Evolutionary conservation across 495 filamentous ascomycete genomes (phyloP), one percentile per base, ranked within the genome.

Genomic region (Talaromyces ruber): DNA sequence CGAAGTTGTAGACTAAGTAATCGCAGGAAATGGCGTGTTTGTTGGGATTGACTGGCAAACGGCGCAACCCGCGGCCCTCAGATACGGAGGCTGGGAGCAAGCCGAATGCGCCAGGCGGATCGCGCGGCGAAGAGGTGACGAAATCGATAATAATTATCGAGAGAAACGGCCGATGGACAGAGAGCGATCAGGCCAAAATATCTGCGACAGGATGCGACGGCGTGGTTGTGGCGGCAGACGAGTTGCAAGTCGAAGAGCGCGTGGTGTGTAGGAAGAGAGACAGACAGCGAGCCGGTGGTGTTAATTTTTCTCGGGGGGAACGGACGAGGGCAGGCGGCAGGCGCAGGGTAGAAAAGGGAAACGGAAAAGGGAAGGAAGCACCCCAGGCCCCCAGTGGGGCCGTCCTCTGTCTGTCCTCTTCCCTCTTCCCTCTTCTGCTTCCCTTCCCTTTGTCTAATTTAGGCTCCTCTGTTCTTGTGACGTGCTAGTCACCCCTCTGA

Each of bases 21-120:
- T 59, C 18, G 47, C 22, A 16, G 26, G 26, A 43, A 58, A 18
- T 34, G 16, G 56, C 21, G 29, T 4, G 14, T 58, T 34, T 0
- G 25, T 25, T 28, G 29, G 9, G 32, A 12, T n/a, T 56, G 4
- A 18, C 22, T 30, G 53, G 26, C 25, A 29, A 25, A 34, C 57
- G 59, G 59, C 59, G 39, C 37, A 50, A 45, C 59, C 43, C 59
- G 59, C 26, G 59, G 37, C 26, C 21, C 43, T 52, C 24, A 60
- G 37, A 45, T 43, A 59, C 57, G 57, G 59, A 60, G 59, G 59
- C 59, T 60, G 59, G 59, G 59, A 60, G 59, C 59, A 18, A 47
- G 59, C 59, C 59, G 59, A 29, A 59, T 60, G 59, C 59, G 59
- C 59, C 59, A 25, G 45, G 12, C 39, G 25, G n/a, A 47, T n/a